These are phyloP conservation scores for Aspergillus nomiae DNA, from an alignment of 2,329 filamentous ascomycete genomes.

Conservation along the genomic window DNA sequence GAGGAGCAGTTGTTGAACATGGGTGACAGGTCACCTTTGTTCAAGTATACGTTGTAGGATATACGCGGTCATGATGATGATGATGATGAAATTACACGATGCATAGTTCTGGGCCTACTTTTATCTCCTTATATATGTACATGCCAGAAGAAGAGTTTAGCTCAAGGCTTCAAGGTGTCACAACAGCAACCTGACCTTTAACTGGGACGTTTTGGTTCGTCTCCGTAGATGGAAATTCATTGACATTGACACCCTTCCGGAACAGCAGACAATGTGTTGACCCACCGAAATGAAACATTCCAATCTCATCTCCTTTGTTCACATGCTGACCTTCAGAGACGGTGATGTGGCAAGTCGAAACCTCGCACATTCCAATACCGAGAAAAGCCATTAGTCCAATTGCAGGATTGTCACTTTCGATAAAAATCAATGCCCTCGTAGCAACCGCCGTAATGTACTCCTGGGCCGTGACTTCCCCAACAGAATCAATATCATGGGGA, in stretches of 20 bases:
- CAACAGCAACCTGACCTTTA: constrained; percentile 25
- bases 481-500: constrained; percentile 29
- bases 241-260: constrained; percentile 32
- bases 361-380: constrained; percentile 75
- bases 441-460: constrained; percentile 69
- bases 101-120: neutral
- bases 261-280: constrained; percentile 71
- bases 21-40: constrained; percentile 47
- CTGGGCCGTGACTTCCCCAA: constrained; percentile 50
- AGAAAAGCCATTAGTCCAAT: constrained; percentile 72
- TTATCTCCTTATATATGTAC: neutral
- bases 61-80: neutral
- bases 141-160: neutral
- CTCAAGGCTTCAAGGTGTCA: neutral
- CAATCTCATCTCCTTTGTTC: constrained; percentile 69
- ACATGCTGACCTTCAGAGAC: constrained; percentile 67
- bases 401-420: constrained; percentile 66
- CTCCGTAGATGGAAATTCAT: constrained; percentile 30
- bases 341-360: constrained; percentile 71
- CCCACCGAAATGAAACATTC: constrained; percentile 82
- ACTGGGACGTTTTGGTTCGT: constrained; percentile 30
- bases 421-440: constrained; percentile 68
- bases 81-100: neutral
- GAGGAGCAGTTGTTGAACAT: constrained; percentile 44
- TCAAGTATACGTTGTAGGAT: constrained; percentile 36